A percentile compares a stretch with the other conserved stretches of the same genome.
Evolutionary conservation across 805 yeast species (phyloP).

Genomic region (Yamadazyma tumulicola): DNA sequence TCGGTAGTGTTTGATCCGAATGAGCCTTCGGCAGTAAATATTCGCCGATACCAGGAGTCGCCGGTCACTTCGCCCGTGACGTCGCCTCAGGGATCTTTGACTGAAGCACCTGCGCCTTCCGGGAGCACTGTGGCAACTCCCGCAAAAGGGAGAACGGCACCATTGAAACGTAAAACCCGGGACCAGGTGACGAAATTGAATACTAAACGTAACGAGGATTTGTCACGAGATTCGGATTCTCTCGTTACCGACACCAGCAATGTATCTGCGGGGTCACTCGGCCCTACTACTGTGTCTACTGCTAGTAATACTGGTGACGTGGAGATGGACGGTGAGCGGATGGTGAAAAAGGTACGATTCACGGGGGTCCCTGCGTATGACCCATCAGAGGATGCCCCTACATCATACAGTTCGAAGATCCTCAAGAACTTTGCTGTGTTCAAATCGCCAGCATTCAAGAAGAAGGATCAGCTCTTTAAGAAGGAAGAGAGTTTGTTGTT

Average conservation of each 20-base stretch:
- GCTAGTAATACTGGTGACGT: not conserved
- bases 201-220: constrained; percentile 28
- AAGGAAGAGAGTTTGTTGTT: constrained; percentile 39
- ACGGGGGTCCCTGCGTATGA: constrained; percentile 49
- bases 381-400: constrained; percentile 55
- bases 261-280: constrained; percentile 1
- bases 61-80: not conserved
- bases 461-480: constrained; percentile 35
- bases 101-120: not conserved
- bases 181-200: constrained; percentile 26
- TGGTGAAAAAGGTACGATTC: constrained; percentile 47
- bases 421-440: constrained; percentile 39
- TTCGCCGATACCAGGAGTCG: constrained; percentile 15
- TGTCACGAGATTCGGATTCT: no score
- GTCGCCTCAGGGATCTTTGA: not conserved
- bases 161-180: constrained; percentile 13
- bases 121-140: not conserved
- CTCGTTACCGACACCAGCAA: no score
- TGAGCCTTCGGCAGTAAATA: constrained; percentile 21
- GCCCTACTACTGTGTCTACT: not conserved
- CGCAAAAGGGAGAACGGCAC: constrained; percentile 6
- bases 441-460: constrained; percentile 22
- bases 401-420: constrained; percentile 33
- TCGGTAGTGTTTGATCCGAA: constrained; percentile 41
- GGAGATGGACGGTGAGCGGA: constrained; percentile 1